Base-by-base conservation (phyloP, 1,284 basidiomycete genomes). In the Butyriboletus appendiculatus region DNA sequence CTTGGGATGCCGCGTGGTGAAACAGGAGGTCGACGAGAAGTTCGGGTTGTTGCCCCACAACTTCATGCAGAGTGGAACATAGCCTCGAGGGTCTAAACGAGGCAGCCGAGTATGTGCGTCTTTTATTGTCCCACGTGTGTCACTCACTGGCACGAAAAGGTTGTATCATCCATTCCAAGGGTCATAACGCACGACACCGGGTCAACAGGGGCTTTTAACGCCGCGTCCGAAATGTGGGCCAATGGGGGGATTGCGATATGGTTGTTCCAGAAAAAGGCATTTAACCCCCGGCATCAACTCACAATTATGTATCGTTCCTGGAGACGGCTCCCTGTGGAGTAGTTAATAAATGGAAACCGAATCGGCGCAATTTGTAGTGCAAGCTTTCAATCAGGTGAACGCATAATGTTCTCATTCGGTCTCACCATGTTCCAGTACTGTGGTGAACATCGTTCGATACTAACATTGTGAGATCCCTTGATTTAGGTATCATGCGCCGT, bases 221-320 rank as follows among this genome's bases (percentile, higher is more conserved):
- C 37, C 56, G 62, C 61, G 5, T 52, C 59, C 61, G 50, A 64
- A 50, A 30, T 15, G 24, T 24, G 18, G 45, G 18, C 64, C 64
- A 64, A 66, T 66, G 35, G 20, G 16, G 11, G 4, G 14, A 24
- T 16, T 20, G 47, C 62, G 60, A 66, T 62, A 62, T 43, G 40
- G 9, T 40, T 41, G 3, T 64, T 64, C 59, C 55, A 30, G 55
- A 65, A 61, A 51, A 44, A 48, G 55, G 10, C 4, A 28, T 28
- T 28, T 51, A 44, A 53, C 52, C 55, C 33, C 47, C 52, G 40
- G 33, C 37, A 5, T 38, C 18, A 33, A 37, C 26, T 43, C 30
- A 16, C 49, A 20, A 46, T 50, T 56, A 30, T 40, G n/a, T 42
- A 22, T 41, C 38, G 59, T 66, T 62, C 64, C 64, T 62, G 51